These are phyloP conservation scores for Iris macrosiphon DNA, from an alignment of 106 monocot species.

Conservation along the genomic window DNA sequence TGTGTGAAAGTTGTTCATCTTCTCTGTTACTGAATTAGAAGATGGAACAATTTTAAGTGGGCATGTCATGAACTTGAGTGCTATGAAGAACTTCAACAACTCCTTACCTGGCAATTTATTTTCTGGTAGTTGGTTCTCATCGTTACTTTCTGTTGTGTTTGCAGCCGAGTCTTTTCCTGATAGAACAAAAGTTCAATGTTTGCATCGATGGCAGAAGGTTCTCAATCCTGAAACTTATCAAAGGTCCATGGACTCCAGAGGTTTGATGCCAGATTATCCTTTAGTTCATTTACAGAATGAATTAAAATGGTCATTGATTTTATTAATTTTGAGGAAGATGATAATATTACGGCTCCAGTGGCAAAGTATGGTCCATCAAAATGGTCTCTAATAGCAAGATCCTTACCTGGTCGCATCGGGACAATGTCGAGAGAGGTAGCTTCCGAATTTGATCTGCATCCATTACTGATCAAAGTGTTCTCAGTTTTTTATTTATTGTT, in stretches of 20 bases:
- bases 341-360: conserved; percentile 58
- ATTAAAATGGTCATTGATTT: conserved; percentile 1
- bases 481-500: too few relatives aligned
- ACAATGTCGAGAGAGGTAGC: conserved; percentile 86
- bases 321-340: conserved; percentile 63
- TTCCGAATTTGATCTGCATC: too few relatives aligned
- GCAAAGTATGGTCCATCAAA: conserved; percentile 70
- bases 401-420: conserved; percentile 80
- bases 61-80: too few relatives aligned
- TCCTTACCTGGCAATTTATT: too few relatives aligned
- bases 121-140: too few relatives aligned
- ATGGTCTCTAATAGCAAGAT: conserved; percentile 81
- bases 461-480: too few relatives aligned
- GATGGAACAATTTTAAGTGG: too few relatives aligned
- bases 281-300: background rate
- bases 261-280: conserved; percentile 25
- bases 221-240: conserved; percentile 88
- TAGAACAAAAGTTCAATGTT: conserved; percentile 69
- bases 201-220: conserved; percentile 83
- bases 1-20: too few relatives aligned
- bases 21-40: too few relatives aligned
- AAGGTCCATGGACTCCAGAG: conserved; percentile 87
- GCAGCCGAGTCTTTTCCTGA: conserved; percentile 58
- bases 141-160: background rate
- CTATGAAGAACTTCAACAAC: too few relatives aligned